Evolutionary conservation across 2,329 filamentous ascomycete genomes (phyloP), one percentile per base, ranked within the genome.

Genomic region (Aspergillus cejpii): DNA sequence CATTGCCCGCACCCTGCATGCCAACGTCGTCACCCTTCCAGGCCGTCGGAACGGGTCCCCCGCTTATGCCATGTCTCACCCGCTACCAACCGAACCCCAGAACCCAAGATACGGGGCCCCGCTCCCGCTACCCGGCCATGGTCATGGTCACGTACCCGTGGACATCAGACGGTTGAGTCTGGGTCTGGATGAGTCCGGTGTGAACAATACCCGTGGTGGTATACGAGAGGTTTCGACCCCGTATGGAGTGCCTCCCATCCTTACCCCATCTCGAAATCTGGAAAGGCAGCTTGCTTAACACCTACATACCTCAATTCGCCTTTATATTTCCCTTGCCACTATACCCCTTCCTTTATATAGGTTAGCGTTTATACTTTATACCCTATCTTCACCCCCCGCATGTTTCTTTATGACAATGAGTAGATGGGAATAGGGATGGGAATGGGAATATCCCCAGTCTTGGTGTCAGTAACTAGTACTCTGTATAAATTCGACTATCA

Each of bases 1-100:
- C 59, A 94, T 97, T 45, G 84, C 82, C 21, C 79, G 85, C 50
- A 89, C 84, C 0, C 72, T 96, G 0, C 79, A 82, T 17, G 87
- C 87, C 0, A 68, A 69, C 1, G 77, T 80, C 20, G 79, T 95
- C n/a, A 74, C 77, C 4, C 74, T 95, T 0, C 88, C 88, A 0
- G 83, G 64, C n/a, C 58, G 59, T 19, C 59, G 63, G 10, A 54
- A 61, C 26, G 59, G 57, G 19, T 51, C 58, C 8, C 49, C 60
- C 33, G 49, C 52, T 21, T 63, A 56, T 36, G 40, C 47, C 15
- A 50, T 57, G 29, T 44, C 56, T n/a, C 50, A 53, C 15, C 37
- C 44, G 11, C 17, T 37, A 11, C 24, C 46, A n/a, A 27, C 48
- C 7, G 46, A 50, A 12, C 46, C 58, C 3, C 56, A 53, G 34